phyloP scores from a whole-genome alignment of 164 flowering plant species.

The Umbellularia californica region DNA sequence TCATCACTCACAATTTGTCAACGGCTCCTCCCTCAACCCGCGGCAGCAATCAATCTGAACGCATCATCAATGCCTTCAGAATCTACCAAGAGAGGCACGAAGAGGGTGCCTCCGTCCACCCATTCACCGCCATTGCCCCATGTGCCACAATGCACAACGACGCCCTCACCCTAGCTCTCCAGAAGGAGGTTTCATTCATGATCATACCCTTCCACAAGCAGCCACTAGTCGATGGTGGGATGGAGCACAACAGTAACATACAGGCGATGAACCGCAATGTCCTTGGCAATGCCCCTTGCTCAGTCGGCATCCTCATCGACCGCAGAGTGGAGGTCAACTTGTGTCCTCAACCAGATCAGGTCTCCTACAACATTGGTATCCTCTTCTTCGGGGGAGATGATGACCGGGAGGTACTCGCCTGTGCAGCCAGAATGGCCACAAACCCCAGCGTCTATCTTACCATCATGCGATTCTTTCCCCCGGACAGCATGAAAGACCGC shows the following conservation, averaged over 20 bases:
- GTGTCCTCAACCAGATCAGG: neutral
- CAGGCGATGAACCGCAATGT: constrained; percentile 21
- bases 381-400: constrained; percentile 39
- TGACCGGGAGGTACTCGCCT: constrained; percentile 33
- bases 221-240: constrained; percentile 1
- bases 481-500: neutral
- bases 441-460: constrained; percentile 2
- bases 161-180: constrained; percentile 21
- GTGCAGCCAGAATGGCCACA: constrained; percentile 16
- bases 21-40: no score
- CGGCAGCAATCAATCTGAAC: neutral
- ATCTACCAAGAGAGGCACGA: constrained; percentile 12
- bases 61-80: constrained; percentile 26
- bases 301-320: constrained; percentile 39
- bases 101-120: constrained; percentile 8
- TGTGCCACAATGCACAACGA: constrained; percentile 35
- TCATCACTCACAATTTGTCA: constrained; percentile 15
- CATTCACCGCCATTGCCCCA: constrained; percentile 22
- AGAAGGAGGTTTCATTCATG: constrained; percentile 19
- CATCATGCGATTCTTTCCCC: constrained; percentile 8
- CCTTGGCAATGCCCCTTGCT: constrained; percentile 36
- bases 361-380: constrained; percentile 14
- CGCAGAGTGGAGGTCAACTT: constrained; percentile 6
- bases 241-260: neutral
- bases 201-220: constrained; percentile 33